Base-by-base conservation (phyloP, 1,284 basidiomycete genomes). In the Bjerkandera adusta region DNA sequence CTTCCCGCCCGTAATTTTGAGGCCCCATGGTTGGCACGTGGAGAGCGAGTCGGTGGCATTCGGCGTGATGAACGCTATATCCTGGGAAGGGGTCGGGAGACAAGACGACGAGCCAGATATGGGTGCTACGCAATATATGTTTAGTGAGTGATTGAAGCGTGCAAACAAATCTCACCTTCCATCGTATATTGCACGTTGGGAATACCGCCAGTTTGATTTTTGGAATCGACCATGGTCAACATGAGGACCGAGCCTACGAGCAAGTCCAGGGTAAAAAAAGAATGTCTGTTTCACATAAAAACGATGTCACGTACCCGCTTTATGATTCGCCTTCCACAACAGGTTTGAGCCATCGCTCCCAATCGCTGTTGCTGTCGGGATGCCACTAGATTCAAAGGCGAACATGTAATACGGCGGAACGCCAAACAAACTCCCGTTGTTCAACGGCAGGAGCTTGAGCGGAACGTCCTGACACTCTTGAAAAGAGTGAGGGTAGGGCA, bases 321-420 rank as follows among this genome's bases (percentile, higher is more conserved):
- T 63, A 54, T 73, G 68, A 33, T 67, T 63, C 4, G 73, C 71
- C 4, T 61, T 63, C 74, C 74, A 80, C 5, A 47, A 60, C 26
- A 79, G 54, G 27, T 67, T 63, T 22, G 49, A 56, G 10, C 62
- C 61, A 38, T 73, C 64, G 5, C 57, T 58, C n/a, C 75, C 76
- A 29, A 77, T 62, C 11, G 62, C 49, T 2, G 63, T 60, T 7
- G 68, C 70, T 7, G 66, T 68, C 0, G 75, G 69, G 3, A 68
- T 65, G 3, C 72, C 71, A 5, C 65, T 63, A 11, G 64, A 44
- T 27, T 69, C 68, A 43, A 72, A 70, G 0, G 74, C 70, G 27
- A 75, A 63, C 69, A 80, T 71, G 56, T 72, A 77, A 51, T 71
- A 80, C 1, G 75, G 76, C 3, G 75, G 67, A 1, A 62, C 56